A percentile compares a stretch with the other conserved stretches of the same genome.
phyloP scores from a whole-genome alignment of 345 rosid species.

The Chamaenerion angustifolium region DNA sequence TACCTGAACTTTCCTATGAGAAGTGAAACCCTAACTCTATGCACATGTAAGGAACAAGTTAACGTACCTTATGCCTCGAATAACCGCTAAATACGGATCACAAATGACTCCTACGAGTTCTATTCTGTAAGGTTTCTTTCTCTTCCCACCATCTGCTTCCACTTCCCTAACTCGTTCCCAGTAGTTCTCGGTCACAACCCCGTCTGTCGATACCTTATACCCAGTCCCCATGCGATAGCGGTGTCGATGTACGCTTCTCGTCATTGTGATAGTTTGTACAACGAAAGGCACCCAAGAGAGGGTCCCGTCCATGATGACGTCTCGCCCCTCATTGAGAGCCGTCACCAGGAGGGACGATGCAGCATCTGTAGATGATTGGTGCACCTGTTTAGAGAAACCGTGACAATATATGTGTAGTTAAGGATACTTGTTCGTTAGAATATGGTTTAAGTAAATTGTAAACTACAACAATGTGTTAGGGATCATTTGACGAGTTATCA shows the following conservation, averaged over 20 bases:
- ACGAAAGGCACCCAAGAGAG: slow-evolving; percentile 87
- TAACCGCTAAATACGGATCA: slow-evolving; percentile 84
- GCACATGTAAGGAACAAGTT: background rate
- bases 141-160: slow-evolving; percentile 28
- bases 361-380: slow-evolving; percentile 93
- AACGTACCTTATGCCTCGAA: slow-evolving; percentile 77
- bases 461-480: too few relatives aligned
- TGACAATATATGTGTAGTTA: background rate
- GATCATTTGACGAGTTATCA: too few relatives aligned
- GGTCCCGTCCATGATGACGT: slow-evolving; percentile 94
- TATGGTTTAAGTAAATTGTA: too few relatives aligned
- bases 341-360: slow-evolving; percentile 94
- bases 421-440: too few relatives aligned
- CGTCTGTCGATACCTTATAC: slow-evolving; percentile 47
- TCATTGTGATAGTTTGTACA: slow-evolving; percentile 80
- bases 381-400: slow-evolving; percentile 39
- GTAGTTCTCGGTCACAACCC: slow-evolving; percentile 57
- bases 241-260: slow-evolving; percentile 66
- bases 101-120: slow-evolving; percentile 90
- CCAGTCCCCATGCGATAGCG: slow-evolving; percentile 86
- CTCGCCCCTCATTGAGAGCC: slow-evolving; percentile 85
- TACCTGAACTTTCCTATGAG: too few relatives aligned
- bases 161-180: slow-evolving; percentile 66
- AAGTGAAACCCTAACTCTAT: too few relatives aligned
- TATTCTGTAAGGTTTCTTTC: slow-evolving; percentile 78